These are phyloP conservation scores for Rhizopogon roseolus DNA, from an alignment of 768 basidiomycete species.

Conservation along the genomic window DNA sequence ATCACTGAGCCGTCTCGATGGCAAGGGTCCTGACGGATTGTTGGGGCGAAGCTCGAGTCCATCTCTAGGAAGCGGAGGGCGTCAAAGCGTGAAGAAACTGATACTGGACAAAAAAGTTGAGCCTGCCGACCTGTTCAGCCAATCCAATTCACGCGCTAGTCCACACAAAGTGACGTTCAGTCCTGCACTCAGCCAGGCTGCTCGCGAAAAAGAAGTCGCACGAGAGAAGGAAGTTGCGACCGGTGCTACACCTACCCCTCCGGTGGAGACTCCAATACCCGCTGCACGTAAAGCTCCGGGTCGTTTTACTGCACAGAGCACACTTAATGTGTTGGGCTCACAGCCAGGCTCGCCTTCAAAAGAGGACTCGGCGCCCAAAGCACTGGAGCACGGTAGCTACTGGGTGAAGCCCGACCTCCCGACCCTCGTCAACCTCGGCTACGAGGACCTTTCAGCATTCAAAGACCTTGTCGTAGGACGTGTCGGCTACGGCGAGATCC, in stretches of 20 bases:
- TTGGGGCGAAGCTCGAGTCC: conserved; percentile 53
- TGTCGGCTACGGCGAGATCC: conserved; percentile 86
- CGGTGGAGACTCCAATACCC: conserved; percentile 31
- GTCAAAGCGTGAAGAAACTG: conserved; percentile 90
- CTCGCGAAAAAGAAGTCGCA: conserved; percentile 66
- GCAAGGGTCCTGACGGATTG: conserved; percentile 39
- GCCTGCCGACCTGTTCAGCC: conserved; percentile 63
- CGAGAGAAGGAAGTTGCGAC: conserved; percentile 28
- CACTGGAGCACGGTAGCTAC: conserved; percentile 83
- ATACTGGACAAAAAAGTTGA: conserved; percentile 84
- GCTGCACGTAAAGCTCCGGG: conserved; percentile 35
- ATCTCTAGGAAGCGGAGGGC: conserved; percentile 60
- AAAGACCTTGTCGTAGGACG: conserved; percentile 82
- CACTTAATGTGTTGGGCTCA: conserved; percentile 19
- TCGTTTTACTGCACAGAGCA: conserved; percentile 35
- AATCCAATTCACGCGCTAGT: conserved; percentile 29
- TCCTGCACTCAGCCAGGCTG: conserved; percentile 68
- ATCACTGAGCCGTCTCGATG: conserved; percentile 45
- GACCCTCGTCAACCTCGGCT: conserved; percentile 64
- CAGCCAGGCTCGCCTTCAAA: conserved; percentile 22
- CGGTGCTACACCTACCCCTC: conserved; percentile 14
- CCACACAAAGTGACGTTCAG: conserved; percentile 61
- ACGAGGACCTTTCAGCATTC: conserved; percentile 70
- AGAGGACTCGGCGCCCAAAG: conserved; percentile 26
- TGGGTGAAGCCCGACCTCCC: conserved; percentile 80